Conservation (phyloP, 805 yeast genomes). For the Candida ortonii region DNA sequence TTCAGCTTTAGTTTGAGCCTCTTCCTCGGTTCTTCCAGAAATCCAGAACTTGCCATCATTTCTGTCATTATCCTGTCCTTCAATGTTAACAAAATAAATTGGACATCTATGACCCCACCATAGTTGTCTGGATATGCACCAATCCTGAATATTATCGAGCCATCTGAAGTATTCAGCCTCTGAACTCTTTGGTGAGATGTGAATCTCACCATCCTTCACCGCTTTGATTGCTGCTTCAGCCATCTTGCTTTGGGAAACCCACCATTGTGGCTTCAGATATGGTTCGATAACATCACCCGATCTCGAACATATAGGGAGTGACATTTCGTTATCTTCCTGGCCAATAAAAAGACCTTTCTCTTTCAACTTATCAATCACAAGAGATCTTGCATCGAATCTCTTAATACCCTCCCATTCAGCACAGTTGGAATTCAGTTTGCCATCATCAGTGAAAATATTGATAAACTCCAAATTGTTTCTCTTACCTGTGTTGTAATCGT, state of each 20-base stretch:
- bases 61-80: conserved; percentile 64
- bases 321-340: conserved; percentile 93
- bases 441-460: conserved; percentile 90
- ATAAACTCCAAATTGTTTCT: conserved; percentile 86
- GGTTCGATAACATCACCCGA: conserved; percentile 98
- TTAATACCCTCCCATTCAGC: conserved; percentile 91
- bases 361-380: conserved; percentile 78
- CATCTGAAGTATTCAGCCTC: conserved; percentile 93
- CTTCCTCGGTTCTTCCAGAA: conserved; percentile 79
- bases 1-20: conserved; percentile 80
- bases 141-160: conserved; percentile 95
- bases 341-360: conserved; percentile 72
- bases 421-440: conserved; percentile 84
- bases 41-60: conserved; percentile 79
- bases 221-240: conserved; percentile 85
- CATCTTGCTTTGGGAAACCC: conserved; percentile 90
- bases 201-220: conserved; percentile 76
- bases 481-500: conserved; percentile 95
- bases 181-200: conserved; percentile 82
- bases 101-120: conserved; percentile 99
- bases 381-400: conserved; percentile 89
- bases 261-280: conserved; percentile 97
- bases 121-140: conserved; percentile 95
- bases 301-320: conserved; percentile 90
- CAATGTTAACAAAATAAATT: conserved; percentile 80